Percentiles rank a stretch among this genome's conserved stretches.
phyloP scores from a whole-genome alignment of 495 filamentous ascomycete genomes.

The Apiosordaria backusii region DNA sequence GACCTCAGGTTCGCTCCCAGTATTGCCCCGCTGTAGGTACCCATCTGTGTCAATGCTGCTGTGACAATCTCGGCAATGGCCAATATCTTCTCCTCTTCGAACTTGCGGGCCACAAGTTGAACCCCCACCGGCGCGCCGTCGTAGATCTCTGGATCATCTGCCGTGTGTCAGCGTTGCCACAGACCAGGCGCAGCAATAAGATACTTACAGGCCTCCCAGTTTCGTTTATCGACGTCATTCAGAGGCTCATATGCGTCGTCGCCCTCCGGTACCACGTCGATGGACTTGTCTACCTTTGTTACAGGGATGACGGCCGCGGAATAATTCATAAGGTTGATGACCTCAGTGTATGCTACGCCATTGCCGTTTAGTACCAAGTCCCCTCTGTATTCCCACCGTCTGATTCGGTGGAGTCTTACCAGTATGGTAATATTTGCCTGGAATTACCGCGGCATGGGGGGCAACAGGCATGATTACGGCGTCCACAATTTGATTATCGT shows the following conservation, averaged over 20 bases:
- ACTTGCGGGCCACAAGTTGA: neutral
- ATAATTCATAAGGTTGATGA: neutral
- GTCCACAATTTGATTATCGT: conserved; percentile 38
- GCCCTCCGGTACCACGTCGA: neutral
- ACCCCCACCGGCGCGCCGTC: neutral
- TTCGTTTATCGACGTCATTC: neutral
- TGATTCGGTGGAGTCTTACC: no score
- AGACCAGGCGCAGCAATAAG: neutral
- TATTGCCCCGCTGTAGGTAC: no score
- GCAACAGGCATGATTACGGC: conserved; percentile 55
- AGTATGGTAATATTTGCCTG: conserved; percentile 31
- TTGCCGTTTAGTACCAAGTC: no score
- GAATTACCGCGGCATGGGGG: conserved; percentile 51
- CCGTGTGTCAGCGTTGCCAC: neutral
- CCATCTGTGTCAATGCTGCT: no score
- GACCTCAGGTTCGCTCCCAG: no score
- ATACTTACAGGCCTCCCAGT: neutral
- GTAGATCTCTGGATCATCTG: neutral
- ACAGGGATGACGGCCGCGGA: neutral
- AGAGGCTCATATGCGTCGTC: neutral
- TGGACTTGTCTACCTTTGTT: neutral
- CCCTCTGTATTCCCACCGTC: no score
- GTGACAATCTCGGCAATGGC: neutral
- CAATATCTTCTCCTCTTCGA: neutral
- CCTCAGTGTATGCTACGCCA: neutral